Conservation (phyloP, 352 stramenopile genomes). For the Phytophthora podocarpi region DNA sequence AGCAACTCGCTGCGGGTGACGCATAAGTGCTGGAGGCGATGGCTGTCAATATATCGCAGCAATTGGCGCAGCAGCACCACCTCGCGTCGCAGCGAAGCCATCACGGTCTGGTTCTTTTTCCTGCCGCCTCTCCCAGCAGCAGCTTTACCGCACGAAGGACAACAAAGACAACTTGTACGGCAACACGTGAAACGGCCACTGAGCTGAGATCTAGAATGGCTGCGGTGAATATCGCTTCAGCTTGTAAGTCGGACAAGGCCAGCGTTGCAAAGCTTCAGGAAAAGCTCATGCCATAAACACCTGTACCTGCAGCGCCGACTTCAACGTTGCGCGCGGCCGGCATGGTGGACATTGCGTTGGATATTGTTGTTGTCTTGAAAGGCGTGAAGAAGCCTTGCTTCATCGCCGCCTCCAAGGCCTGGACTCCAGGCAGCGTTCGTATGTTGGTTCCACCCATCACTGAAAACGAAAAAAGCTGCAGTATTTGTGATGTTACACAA, state of each 20-base stretch:
- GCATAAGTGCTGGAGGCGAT: constrained; percentile 23
- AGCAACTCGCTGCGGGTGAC: constrained; percentile 21
- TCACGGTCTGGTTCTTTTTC: no score
- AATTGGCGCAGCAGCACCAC: neutral
- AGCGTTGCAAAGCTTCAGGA: constrained; percentile 26
- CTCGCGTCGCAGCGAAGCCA: constrained; percentile 18
- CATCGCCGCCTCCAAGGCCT: no score
- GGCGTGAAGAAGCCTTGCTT: neutral
- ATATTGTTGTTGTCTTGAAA: constrained; percentile 7
- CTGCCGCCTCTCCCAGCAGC: constrained; percentile 10
- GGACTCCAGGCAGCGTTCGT: no score
- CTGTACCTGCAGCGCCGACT: constrained; percentile 1
- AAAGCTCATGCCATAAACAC: constrained; percentile 20
- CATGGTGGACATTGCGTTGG: constrained; percentile 8
- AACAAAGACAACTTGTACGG: neutral
- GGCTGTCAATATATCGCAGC: constrained; percentile 17
- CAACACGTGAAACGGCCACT: constrained; percentile 19
- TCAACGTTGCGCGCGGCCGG: constrained; percentile 16
- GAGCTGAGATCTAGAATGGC: constrained; percentile 25
- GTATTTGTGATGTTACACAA: constrained; percentile 2
- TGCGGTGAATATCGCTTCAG: constrained; percentile 18
- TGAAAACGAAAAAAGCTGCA: no score
- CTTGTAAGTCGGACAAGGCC: constrained; percentile 19
- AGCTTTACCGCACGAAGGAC: no score
- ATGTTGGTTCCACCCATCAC: no score